Evolutionary conservation across 306 rosid species (phyloP).

Genomic region (Prinsepia uniflora): DNA sequence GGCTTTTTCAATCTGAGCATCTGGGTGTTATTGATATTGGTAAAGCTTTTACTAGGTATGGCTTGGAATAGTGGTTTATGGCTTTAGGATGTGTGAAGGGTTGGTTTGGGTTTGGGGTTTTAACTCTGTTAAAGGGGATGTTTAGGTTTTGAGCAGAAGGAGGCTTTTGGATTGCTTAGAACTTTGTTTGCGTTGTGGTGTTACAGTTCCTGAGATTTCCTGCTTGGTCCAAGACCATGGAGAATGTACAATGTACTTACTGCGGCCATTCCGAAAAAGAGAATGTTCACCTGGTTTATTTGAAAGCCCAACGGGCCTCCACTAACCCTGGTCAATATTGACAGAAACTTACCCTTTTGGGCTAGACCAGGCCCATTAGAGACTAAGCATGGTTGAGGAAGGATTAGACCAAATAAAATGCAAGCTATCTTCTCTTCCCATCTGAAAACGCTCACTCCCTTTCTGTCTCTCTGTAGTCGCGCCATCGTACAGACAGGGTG

Average conservation of each 20-base stretch:
- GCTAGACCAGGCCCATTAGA: not conserved
- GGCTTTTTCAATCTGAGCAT: slow-evolving; percentile 38
- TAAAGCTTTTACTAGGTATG: slow-evolving; percentile 36
- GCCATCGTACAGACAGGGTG: slow-evolving; percentile 16
- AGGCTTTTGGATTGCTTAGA: slow-evolving; percentile 28
- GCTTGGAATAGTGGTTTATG: slow-evolving; percentile 32
- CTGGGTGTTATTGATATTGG: slow-evolving; percentile 41
- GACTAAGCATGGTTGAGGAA: not conserved
- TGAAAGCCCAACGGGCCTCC: too few relatives aligned
- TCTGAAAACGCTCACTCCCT: not conserved
- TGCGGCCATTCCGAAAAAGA: too few relatives aligned
- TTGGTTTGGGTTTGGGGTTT: slow-evolving; percentile 13
- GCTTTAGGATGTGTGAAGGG: slow-evolving; percentile 41
- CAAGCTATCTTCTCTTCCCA: not conserved
- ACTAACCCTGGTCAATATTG: too few relatives aligned
- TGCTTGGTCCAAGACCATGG: slow-evolving; percentile 71
- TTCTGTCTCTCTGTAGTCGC: not conserved
- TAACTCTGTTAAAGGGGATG: slow-evolving; percentile 15
- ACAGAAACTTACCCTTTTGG: not conserved
- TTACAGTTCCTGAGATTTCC: slow-evolving; percentile 40
- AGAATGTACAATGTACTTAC: too few relatives aligned
- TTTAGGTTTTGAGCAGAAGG: slow-evolving; percentile 23
- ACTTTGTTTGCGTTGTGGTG: slow-evolving; percentile 28
- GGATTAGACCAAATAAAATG: not conserved
- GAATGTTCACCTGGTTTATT: too few relatives aligned